Percentiles rank a stretch among this genome's conserved stretches.
Conservation (phyloP, 257 asterid genomes). For the Eucommia ulmoides region DNA sequence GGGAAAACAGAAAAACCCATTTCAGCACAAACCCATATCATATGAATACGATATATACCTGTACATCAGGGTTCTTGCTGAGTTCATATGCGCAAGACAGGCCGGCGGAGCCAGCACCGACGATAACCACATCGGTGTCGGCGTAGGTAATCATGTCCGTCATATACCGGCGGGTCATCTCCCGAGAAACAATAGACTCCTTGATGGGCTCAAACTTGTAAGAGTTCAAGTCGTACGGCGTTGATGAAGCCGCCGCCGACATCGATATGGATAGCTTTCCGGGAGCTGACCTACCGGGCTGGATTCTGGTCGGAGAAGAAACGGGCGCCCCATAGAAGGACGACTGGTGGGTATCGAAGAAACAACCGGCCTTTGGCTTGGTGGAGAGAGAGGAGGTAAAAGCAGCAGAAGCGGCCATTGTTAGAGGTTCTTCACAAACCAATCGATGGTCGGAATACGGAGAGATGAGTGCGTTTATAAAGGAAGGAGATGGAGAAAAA, state of each 20-base stretch:
- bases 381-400: too few species aligned
- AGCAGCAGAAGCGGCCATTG: too few species aligned
- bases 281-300: conserved; percentile 24
- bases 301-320: conserved; percentile 21
- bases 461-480: too few species aligned
- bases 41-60: conserved; percentile 16
- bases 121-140: conserved; percentile 69
- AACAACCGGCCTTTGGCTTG: conserved; percentile 29
- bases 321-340: conserved; percentile 41
- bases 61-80: conserved; percentile 55
- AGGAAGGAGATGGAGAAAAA: too few species aligned
- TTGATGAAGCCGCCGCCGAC: conserved; percentile 23
- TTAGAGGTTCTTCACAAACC: too few species aligned
- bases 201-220: conserved; percentile 57
- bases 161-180: conserved; percentile 84
- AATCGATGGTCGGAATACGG: too few species aligned
- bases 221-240: conserved; percentile 33
- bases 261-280: conserved; percentile 25
- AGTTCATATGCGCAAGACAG: conserved; percentile 86
- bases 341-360: conserved; percentile 40
- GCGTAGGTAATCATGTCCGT: conserved; percentile 81
- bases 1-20: too few species aligned
- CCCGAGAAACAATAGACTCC: conserved; percentile 72
- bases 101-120: conserved; percentile 89
- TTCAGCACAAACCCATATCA: too few species aligned